These are phyloP conservation scores for Syncephalastrum monosporum DNA, from an alignment of 371 early-diverging fungal species.

Conservation along the genomic window DNA sequence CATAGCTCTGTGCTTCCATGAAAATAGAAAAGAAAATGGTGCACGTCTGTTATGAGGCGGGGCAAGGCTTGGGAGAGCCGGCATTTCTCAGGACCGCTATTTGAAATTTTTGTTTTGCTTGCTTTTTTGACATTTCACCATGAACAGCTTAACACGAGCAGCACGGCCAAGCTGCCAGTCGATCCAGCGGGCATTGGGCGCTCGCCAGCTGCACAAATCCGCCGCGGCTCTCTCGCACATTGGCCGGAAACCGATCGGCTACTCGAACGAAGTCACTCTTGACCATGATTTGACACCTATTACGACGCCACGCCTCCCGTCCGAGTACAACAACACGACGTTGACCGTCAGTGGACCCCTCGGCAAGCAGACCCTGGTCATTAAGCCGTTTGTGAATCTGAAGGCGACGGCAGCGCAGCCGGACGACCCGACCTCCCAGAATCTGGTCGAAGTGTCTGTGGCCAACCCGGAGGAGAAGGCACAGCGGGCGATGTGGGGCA, in stretches of 20 bases:
- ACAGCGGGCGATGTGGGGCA: slow-evolving; percentile 96
- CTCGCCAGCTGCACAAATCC: slow-evolving; percentile 41
- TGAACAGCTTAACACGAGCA: too few relatives aligned
- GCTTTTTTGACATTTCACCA: too few relatives aligned
- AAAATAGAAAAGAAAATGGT: too few relatives aligned
- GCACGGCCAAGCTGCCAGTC: too few relatives aligned
- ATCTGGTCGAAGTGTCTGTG: slow-evolving; percentile 59
- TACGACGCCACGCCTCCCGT: slow-evolving; percentile 56
- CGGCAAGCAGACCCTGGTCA: slow-evolving; percentile 71
- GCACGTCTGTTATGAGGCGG: too few relatives aligned
- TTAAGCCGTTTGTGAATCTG: slow-evolving; percentile 80
- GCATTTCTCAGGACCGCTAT: too few relatives aligned
- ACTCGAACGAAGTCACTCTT: slow-evolving; percentile 65
- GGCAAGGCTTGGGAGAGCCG: too few relatives aligned
- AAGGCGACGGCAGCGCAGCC: slow-evolving; percentile 34
- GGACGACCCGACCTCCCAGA: slow-evolving; percentile 47
- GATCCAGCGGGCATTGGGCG: too few relatives aligned
- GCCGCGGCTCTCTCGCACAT: slow-evolving; percentile 61
- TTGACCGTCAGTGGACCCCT: slow-evolving; percentile 81
- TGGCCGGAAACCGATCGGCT: slow-evolving; percentile 69
- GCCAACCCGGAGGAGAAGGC: slow-evolving; percentile 58
- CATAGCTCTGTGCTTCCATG: too few relatives aligned
- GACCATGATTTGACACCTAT: slow-evolving; percentile 59
- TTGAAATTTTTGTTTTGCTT: too few relatives aligned
- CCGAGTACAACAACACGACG: slow-evolving; percentile 63